Evolutionary conservation across 805 yeast genomes (phyloP).

Genomic region (Wickerhamomyces chambardii): DNA sequence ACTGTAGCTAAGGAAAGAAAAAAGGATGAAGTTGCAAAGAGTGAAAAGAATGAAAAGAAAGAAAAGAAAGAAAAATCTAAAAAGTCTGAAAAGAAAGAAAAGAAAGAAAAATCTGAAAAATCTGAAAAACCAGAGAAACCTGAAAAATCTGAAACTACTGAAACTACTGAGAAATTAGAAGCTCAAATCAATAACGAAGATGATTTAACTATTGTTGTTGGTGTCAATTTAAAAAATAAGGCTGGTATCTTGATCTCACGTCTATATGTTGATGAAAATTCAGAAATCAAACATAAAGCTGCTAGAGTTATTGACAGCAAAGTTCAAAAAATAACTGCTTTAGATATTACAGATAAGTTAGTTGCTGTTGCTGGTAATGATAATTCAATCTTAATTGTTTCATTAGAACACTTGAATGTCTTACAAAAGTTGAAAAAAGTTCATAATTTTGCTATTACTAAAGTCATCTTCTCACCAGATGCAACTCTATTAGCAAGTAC

Average conservation of each 20-base stretch:
- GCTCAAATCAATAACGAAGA: no score
- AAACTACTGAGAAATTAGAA: no score
- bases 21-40: no score
- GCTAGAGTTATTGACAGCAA: constrained; percentile 33
- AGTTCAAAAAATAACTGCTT: constrained; percentile 46
- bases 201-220: constrained; percentile 28
- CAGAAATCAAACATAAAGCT: constrained; percentile 22
- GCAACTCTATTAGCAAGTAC: constrained; percentile 62
- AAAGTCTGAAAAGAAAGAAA: no score
- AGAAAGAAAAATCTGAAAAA: no score
- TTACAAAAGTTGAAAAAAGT: constrained; percentile 30
- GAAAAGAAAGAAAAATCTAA: no score
- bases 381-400: constrained; percentile 51
- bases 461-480: constrained; percentile 58
- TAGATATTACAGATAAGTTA: constrained; percentile 32
- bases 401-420: constrained; percentile 39
- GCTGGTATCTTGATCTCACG: constrained; percentile 28
- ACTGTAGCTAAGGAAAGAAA: no score
- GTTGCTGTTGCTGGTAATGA: constrained; percentile 43
- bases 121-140: no score
- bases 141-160: no score
- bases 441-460: constrained; percentile 77
- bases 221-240: constrained; percentile 30
- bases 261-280: constrained; percentile 9
- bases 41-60: no score